Evolutionary conservation across 2,329 filamentous ascomycete species (phyloP).

Genomic region (Ophiostoma montium): DNA sequence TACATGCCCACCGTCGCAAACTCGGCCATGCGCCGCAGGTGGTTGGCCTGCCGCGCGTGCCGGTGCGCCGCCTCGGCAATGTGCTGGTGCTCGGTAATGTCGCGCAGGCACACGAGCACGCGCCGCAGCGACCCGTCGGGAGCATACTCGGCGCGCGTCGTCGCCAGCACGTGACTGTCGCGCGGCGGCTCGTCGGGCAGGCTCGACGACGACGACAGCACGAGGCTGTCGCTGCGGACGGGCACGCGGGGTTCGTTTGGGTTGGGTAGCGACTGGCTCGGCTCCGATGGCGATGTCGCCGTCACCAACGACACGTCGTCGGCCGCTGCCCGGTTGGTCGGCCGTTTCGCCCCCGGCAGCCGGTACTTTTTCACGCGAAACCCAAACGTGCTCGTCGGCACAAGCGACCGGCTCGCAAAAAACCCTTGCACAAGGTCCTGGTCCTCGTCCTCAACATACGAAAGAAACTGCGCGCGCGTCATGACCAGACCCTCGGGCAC

Average conservation of each 20-base stretch:
- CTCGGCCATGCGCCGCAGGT: conserved; percentile 39
- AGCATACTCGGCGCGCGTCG: conserved; percentile 31
- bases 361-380: conserved; percentile 27
- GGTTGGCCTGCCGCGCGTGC: conserved; percentile 36
- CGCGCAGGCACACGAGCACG: conserved; percentile 35
- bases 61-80: conserved; percentile 34
- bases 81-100: conserved; percentile 35
- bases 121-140: conserved; percentile 29
- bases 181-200: conserved; percentile 3
- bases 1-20: conserved; percentile 41
- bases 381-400: conserved; percentile 29
- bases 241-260: background rate
- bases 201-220: conserved; percentile 9
- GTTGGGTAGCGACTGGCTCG: background rate
- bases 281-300: background rate
- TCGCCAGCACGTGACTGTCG: conserved; percentile 32
- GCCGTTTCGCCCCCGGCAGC: conserved; percentile 13
- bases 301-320: too few relatives aligned
- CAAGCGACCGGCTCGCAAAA: conserved; percentile 27
- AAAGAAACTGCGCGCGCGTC: conserved; percentile 21
- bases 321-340: background rate
- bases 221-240: conserved; percentile 9
- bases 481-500: conserved; percentile 4
- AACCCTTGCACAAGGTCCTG: conserved; percentile 25
- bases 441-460: conserved; percentile 33